phyloP scores from a whole-genome alignment of 495 filamentous ascomycete species.

The Apiosordaria backusii region DNA sequence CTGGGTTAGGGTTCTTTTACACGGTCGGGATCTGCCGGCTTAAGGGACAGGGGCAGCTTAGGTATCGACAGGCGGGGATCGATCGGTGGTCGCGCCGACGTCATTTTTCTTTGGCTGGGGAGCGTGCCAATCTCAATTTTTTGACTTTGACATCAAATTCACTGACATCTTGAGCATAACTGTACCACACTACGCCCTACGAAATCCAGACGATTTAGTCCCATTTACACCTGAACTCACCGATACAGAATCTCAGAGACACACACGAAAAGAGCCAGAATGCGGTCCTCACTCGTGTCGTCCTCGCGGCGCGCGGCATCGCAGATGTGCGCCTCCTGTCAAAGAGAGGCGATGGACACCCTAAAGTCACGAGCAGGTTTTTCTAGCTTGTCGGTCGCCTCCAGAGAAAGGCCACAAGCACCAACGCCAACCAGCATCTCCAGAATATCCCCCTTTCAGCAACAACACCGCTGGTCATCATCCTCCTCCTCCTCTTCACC shows the following conservation, averaged over 20 bases:
- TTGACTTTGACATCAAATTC: background rate
- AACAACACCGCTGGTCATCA: background rate
- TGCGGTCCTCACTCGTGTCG: slow-evolving; percentile 23
- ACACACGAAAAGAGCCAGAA: background rate
- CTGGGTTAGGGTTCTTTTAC: background rate
- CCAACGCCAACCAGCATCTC: background rate
- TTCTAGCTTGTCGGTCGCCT: background rate
- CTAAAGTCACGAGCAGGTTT: slow-evolving; percentile 9
- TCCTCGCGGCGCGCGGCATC: slow-evolving; percentile 19
- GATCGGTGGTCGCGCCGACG: background rate
- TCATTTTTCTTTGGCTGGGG: background rate
- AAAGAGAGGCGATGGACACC: slow-evolving; percentile 14
- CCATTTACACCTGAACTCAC: background rate
- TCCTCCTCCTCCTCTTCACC: slow-evolving; percentile 7
- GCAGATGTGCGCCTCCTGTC: slow-evolving; percentile 26
- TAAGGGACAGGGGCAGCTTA: background rate
- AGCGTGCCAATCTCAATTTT: background rate
- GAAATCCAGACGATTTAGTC: background rate
- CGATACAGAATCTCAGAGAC: background rate
- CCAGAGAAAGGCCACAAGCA: background rate
- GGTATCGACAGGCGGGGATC: background rate
- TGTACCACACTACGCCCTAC: background rate
- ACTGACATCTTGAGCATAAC: background rate
- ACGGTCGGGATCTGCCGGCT: background rate
- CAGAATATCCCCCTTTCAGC: background rate